These are phyloP conservation scores for Aquilaria yunnanensis DNA, from an alignment of 345 rosid genomes.

Conservation along the genomic window DNA sequence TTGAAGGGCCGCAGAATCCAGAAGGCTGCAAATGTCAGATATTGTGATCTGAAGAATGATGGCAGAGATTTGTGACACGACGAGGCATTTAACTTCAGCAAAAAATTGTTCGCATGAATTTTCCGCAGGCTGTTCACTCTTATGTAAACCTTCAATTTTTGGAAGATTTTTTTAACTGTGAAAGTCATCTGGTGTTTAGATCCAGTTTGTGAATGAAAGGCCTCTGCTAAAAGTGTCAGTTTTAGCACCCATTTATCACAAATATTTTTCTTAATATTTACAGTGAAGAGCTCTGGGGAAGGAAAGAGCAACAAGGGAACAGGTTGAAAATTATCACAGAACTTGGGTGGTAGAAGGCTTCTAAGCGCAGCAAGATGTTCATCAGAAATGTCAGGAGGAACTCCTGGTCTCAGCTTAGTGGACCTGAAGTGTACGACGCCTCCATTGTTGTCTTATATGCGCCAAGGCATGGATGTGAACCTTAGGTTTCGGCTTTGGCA, in stretches of 20 bases:
- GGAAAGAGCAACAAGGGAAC: not conserved
- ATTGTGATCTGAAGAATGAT: conserved; percentile 36
- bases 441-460: conserved; percentile 25
- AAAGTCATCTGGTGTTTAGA: conserved; percentile 7
- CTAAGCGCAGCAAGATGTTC: conserved; percentile 35
- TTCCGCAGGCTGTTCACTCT: conserved; percentile 8
- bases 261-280: conserved; percentile 6
- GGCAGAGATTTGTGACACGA: conserved; percentile 7
- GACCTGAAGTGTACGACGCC: conserved; percentile 40
- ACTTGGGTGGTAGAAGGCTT: conserved; percentile 27
- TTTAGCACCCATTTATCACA: not conserved
- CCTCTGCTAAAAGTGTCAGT: conserved; percentile 2
- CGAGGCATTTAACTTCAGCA: conserved; percentile 13
- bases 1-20: conserved; percentile 60
- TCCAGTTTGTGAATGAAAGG: conserved; percentile 15
- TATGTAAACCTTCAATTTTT: conserved; percentile 12
- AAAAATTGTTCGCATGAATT: conserved; percentile 9
- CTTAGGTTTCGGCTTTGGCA: conserved; percentile 14
- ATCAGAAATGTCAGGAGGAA: conserved; percentile 33
- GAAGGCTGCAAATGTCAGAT: conserved; percentile 58
- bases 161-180: conserved; percentile 10
- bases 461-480: conserved; percentile 30
- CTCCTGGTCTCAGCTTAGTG: conserved; percentile 44
- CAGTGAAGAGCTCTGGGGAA: not conserved
- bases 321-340: conserved; percentile 1